Percentiles rank a stretch among this genome's conserved stretches.
Conservation (phyloP, 352 stramenopile genomes). For the Pythium scleroteichum region DNA sequence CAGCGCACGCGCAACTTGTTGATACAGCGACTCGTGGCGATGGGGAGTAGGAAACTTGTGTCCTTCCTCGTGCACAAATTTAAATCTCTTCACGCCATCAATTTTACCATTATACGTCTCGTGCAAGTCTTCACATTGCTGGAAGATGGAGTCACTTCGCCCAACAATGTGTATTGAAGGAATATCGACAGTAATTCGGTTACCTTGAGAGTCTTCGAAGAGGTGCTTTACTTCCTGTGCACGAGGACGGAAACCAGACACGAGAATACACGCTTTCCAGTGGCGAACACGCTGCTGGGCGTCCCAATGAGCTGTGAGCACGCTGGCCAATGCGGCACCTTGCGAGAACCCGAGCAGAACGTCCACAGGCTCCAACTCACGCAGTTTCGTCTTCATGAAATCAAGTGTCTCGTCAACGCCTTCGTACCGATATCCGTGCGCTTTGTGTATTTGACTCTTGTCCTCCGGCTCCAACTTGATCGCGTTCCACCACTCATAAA, state of each 20-base stretch:
- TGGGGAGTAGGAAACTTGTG: slow-evolving; percentile 69
- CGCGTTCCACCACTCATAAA: slow-evolving; percentile 83
- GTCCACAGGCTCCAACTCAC: slow-evolving; percentile 54
- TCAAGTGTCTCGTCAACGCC: slow-evolving; percentile 66
- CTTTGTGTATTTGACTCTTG: slow-evolving; percentile 17
- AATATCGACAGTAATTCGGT: slow-evolving; percentile 41
- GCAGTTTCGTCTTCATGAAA: slow-evolving; percentile 47
- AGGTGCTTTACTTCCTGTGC: slow-evolving; percentile 49
- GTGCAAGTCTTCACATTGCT: slow-evolving; percentile 54
- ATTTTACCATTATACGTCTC: slow-evolving; percentile 38
- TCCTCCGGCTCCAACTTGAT: slow-evolving; percentile 34
- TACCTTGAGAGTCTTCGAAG: slow-evolving; percentile 41
- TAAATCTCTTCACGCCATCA: slow-evolving; percentile 32
- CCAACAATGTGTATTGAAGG: slow-evolving; percentile 73
- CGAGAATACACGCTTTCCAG: slow-evolving; percentile 63
- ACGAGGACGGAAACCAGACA: slow-evolving; percentile 63
- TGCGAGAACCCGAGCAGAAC: slow-evolving; percentile 78
- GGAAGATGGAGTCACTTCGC: slow-evolving; percentile 40
- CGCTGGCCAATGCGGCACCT: slow-evolving; percentile 49
- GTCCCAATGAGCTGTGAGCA: slow-evolving; percentile 70
- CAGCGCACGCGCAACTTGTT: slow-evolving; percentile 47
- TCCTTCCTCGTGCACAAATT: slow-evolving; percentile 76
- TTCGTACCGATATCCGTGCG: slow-evolving; percentile 50
- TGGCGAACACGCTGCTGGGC: slow-evolving; percentile 37
- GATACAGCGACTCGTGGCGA: slow-evolving; percentile 49